Evolutionary conservation across 2,329 filamentous ascomycete species (phyloP), one percentile per base, ranked within the genome.

Genomic region (Aspergillus quadrilineatus): DNA sequence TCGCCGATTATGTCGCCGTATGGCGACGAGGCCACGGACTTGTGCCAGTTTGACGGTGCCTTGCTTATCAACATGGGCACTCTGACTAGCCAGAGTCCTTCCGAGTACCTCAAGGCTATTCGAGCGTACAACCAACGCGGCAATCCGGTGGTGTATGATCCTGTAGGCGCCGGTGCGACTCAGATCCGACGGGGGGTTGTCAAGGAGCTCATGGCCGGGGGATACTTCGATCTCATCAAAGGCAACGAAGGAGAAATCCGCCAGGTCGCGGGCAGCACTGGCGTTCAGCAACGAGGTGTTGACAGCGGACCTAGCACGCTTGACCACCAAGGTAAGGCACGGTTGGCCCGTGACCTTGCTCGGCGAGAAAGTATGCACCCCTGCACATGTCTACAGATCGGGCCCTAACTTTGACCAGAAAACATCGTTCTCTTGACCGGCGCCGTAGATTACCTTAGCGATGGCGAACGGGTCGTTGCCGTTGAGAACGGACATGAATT

Each of bases 41-140:
- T 97, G n/a, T 86, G 89, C 10, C 82, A 80, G 30, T 82, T 95
- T 0, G 87, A 87, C 37, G 91, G 90, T 9, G 85, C 88, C 0
- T 82, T 97, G 1, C 89, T 97, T 45, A 82, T 97, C 69, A 97
- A 97, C 75, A 97, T 97, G 91, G 93, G 93, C 29, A 96, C 91
- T 0, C 86, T 93, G 6, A 94, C 89, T 1, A 85, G 87, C 0
- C 89, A 91, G 4, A 87, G 86, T 36, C 74, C 93, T 3, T 67
- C 77, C 9, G 90, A 90, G 71, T 92, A 94, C 71, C 69, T 85
- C 37, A 82, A 86, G 68, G 92, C 92, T 0, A 78, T 96, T 8
- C 77, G 77, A 41, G 92, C 91, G 1, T 97, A 97, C 79, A 97
- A 97, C 66, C 78, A 80, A 2, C 83, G 82, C 7, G 86, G 86